Conservation (phyloP, 306 rosid species). For the Vigna nakashimae region DNA sequence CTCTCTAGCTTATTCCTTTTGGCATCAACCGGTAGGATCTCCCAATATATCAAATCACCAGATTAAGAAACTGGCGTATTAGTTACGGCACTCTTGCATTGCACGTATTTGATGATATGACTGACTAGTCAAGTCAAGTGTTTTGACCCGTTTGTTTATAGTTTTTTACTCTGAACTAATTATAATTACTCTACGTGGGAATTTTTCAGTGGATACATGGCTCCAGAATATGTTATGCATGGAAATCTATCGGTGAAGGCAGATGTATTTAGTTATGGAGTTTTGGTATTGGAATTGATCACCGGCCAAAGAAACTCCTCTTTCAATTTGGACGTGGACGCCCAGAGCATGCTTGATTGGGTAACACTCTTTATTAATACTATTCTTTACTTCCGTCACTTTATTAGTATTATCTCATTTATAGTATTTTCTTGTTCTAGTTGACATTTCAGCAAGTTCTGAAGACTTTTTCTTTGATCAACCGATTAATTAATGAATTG, state of each 20-base stretch:
- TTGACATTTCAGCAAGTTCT: constrained; percentile 28
- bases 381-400: background rate
- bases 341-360: constrained; percentile 53
- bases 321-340: constrained; percentile 46
- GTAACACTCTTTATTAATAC: constrained; percentile 18
- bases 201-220: constrained; percentile 85
- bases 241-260: constrained; percentile 81
- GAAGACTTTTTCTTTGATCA: background rate
- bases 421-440: too few species aligned
- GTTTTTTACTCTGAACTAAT: background rate
- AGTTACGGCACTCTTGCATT: background rate
- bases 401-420: too few species aligned
- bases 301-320: constrained; percentile 70
- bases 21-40: background rate
- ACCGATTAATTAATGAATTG: constrained; percentile 10
- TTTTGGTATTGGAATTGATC: constrained; percentile 81
- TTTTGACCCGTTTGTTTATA: background rate
- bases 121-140: background rate
- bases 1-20: background rate
- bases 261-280: constrained; percentile 93
- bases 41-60: background rate
- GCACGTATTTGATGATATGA: background rate
- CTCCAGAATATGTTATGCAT: constrained; percentile 91
- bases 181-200: constrained; percentile 6
- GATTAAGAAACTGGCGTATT: background rate